Conservation (phyloP, 2,329 filamentous ascomycete genomes). For the Plectosphaerella plurivora region DNA sequence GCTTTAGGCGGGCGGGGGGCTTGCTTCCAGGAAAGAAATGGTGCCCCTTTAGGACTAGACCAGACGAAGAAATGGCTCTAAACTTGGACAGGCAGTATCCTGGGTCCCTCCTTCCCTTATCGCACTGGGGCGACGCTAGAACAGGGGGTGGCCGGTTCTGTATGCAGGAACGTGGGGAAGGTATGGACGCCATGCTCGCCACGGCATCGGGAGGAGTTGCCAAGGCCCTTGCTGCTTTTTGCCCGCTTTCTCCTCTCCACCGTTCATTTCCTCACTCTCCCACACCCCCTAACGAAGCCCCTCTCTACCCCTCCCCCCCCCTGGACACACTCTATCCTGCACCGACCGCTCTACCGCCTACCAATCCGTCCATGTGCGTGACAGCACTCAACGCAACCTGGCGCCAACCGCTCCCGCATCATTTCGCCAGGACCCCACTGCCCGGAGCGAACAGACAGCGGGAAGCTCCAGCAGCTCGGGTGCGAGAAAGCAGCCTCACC, state of each 20-base stretch:
- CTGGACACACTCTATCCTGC: background rate
- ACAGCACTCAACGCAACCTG: no score
- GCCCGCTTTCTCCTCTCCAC: background rate
- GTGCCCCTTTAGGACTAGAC: background rate
- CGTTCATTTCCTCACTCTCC: background rate
- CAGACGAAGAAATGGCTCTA: background rate
- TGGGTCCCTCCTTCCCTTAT: background rate
- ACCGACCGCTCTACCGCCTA: background rate
- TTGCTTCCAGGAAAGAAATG: background rate
- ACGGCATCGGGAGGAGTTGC: background rate
- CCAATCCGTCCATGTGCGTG: background rate
- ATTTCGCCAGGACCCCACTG: background rate
- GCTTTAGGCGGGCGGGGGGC: background rate
- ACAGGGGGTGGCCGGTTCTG: constrained; percentile 1
- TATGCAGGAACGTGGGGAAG: constrained; percentile 5
- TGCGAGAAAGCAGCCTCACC: no score
- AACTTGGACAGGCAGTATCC: background rate
- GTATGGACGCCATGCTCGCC: constrained; percentile 1
- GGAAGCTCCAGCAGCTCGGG: no score
- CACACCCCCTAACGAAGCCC: background rate
- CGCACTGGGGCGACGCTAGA: constrained; percentile 1
- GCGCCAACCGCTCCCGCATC: background rate
- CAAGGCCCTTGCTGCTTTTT: constrained; percentile 3
- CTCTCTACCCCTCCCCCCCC: background rate
- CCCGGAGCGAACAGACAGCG: no score